Evolutionary conservation across 2,329 filamentous ascomycete genomes (phyloP), one percentile per base, ranked within the genome.

Genomic region (Calonectria pseudoturangicola): DNA sequence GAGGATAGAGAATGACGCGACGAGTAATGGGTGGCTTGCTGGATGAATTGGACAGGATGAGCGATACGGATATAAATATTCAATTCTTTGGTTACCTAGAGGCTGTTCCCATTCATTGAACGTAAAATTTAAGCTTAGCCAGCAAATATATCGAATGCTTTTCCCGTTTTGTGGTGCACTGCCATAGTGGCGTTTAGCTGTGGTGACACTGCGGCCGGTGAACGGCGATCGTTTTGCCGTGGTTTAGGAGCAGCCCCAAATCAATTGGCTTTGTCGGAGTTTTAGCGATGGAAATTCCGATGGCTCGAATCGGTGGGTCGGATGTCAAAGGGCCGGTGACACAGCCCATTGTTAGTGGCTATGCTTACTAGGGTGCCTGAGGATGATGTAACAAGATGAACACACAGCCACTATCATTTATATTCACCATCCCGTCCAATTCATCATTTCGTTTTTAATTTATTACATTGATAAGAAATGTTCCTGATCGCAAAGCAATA

Each of bases 91-190:
- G 9, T 9, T 9, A 6, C 13, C 18, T 47, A 9, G 43, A 47
- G 18, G 43, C 3, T 47, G 18, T 21, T 36, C 33, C 18, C 13
- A 39, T 58, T 21, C 28, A 39, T 12, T 36, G 6, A 58, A 58
- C 21, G 30, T 58, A 58, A 58, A 58, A 58, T 15, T 56, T 58
- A 58, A 58, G 30, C 51, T 39, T 58, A 58, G 51, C 30, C 30
- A 13, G 7, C 18, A 36, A 39, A 25, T 7, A 36, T 25, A 9
- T 58, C 33, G 51, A 58, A 58, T 58, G 51, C 12, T 12, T 58
- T 58, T 58, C 33, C 51, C 21, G 18, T 58, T 58, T 58, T 30
- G 51, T 58, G 10, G 28, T 58, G 51, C 51, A 58, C 33, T 36
- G 51, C 51, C 51, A 36, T 58, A 6, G 12, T 12, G 18, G 18